phyloP scores from a whole-genome alignment of 2,329 filamentous ascomycete genomes.

The Fusarium sp. region DNA sequence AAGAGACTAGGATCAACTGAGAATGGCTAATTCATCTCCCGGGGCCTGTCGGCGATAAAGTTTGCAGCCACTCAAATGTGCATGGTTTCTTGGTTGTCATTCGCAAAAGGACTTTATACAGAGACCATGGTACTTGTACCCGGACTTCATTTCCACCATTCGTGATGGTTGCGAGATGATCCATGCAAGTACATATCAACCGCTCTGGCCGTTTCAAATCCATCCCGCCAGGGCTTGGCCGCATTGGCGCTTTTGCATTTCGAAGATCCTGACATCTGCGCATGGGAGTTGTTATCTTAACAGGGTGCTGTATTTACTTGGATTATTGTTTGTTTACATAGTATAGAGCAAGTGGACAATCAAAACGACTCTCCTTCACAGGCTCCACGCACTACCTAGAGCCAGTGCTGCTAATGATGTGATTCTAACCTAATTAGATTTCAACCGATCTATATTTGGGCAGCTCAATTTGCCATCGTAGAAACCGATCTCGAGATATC shows the following conservation, averaged over 20 bases:
- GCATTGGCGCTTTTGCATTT: slow-evolving; percentile 7
- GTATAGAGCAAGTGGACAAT: slow-evolving; percentile 2
- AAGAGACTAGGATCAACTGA: not conserved
- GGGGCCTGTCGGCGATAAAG: slow-evolving; percentile 10
- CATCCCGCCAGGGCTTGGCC: not conserved
- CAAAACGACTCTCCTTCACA: slow-evolving; percentile 7
- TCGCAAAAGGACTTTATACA: slow-evolving; percentile 11
- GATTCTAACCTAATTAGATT: slow-evolving; percentile 9
- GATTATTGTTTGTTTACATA: not conserved
- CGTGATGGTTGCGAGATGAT: slow-evolving; percentile 27
- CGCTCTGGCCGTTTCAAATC: slow-evolving; percentile 8
- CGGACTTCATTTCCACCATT: slow-evolving; percentile 43
- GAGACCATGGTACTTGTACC: not conserved
- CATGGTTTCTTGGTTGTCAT: not conserved
- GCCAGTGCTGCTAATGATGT: not conserved
- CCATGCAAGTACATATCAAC: slow-evolving; percentile 5
- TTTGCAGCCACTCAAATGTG: slow-evolving; percentile 15
- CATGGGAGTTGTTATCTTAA: not conserved
- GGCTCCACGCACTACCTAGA: slow-evolving; percentile 7
- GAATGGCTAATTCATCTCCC: slow-evolving; percentile 5
- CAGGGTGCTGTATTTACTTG: not conserved
- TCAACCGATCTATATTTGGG: slow-evolving; percentile 19
- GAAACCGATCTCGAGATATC: not conserved
- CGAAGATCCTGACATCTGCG: slow-evolving; percentile 2
- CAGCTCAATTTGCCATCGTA: slow-evolving; percentile 11